Evolutionary conservation across 805 yeast species (phyloP), one percentile per base, ranked within the genome.

Genomic region (Wickerhamiella bombiphila): DNA sequence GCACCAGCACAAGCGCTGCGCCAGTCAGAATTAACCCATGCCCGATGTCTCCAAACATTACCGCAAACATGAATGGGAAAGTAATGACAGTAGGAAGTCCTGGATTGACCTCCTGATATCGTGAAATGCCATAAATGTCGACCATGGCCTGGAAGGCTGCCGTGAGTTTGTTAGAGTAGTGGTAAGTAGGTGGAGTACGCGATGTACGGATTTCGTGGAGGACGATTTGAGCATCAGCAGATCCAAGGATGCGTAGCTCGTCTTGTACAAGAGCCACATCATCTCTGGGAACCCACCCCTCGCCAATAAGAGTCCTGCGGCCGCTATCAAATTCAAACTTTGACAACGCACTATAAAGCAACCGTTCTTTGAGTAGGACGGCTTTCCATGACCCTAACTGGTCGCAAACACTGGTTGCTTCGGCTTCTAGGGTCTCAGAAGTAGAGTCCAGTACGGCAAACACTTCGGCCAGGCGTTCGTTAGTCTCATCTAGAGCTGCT

Each of bases 1-100:
- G 47, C 7, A 88, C 83, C 49, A 91, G 60, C 20, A 62, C 61
- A 29, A 72, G 59, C 1, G 93, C 94, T 15, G 81, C 80, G 40
- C 80, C 58, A 34, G 78, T 66, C 54, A 91, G 64, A 37, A 91
- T 73, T 38, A 85, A 67, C 4, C 97, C 98, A 60, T 91, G 98
- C 17, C 98, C 98, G 42, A 85, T 59, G 64, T 91, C 98, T 64
- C 98, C 98, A 65, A 91, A 91, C 98, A 91, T 91, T 48, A 91
- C 80, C 17, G 98, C 96, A 63, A 91, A 91, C 94, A 91, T 80
- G 56, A 91, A 91, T 14, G 98, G 98, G 64, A 91, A 91, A 0
- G 98, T 91, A 18, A 91, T 80, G 36, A 82, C 72, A 0, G 98
- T 86, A 3, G 98, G 86, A 48, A 91, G 64, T 35, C 94, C 98